These are phyloP conservation scores for Claviceps monticola DNA, from an alignment of 2,329 filamentous ascomycete genomes.

Conservation along the genomic window DNA sequence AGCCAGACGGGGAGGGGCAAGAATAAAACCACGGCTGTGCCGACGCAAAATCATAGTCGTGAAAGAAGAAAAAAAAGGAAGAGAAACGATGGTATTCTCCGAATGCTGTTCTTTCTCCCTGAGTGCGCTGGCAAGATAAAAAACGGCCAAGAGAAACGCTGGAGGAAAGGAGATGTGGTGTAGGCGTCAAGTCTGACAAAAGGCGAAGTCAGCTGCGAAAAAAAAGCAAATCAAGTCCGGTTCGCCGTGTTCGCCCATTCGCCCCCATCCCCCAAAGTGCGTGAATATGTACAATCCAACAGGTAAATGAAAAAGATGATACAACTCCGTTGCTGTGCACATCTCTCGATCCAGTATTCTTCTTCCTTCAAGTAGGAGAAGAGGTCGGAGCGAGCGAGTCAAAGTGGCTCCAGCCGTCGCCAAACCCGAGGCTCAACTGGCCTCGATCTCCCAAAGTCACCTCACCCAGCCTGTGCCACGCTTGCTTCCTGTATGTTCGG, in stretches of 20 bases:
- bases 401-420: neutral
- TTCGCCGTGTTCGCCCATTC: constrained; percentile 23
- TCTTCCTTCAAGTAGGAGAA: constrained; percentile 8
- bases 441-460: neutral
- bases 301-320: constrained; percentile 13
- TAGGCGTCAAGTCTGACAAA: constrained; percentile 1
- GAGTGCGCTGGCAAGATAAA: neutral
- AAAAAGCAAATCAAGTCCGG: constrained; percentile 17
- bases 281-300: constrained; percentile 32
- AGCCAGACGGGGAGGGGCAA: constrained; percentile 5
- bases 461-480: constrained; percentile 11
- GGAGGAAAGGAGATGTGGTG: neutral
- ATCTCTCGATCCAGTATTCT: neutral
- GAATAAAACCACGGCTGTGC: constrained; percentile 10
- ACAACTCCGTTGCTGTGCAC: constrained; percentile 6
- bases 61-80: neutral
- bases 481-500: constrained; percentile 12
- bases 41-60: constrained; percentile 6
- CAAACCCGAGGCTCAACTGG: neutral
- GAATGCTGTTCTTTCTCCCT: neutral
- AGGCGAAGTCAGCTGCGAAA: neutral
- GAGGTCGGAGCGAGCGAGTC: constrained; percentile 2
- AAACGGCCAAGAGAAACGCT: neutral
- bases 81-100: constrained; percentile 1
- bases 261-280: constrained; percentile 15